Evolutionary conservation across 805 yeast species (phyloP), one percentile per base, ranked within the genome.

Genomic region (Myxozyma sirexii): DNA sequence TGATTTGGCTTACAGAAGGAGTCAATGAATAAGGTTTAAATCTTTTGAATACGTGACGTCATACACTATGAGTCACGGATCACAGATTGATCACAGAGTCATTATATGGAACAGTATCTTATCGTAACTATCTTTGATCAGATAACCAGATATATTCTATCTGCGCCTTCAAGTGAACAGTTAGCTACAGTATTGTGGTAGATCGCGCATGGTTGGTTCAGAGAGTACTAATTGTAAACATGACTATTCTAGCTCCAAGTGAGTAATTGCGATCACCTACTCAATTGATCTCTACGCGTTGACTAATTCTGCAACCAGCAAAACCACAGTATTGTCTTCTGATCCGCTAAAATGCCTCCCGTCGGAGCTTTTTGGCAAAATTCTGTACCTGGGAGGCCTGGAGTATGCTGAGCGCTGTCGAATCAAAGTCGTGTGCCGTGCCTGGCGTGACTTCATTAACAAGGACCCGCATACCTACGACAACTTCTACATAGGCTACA

Each of bases 331-430:
- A 15, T 15, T 31, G 21, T n/a, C 7, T n/a, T n/a, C 29, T 6
- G 55, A 51, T 27, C 55, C 55, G 12, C 29, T 42, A 12, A 17
- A 13, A 12, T 12, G 15, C 15, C 39, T 51, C 19, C 55, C 55
- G 15, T 15, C 55, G 15, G 55, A 51, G 31, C 13, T 51, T 6
- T 51, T 51, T 51, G 57, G 52, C 19, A 27, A 24, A 17, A 21
- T 54, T 19, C 38, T 46, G 47, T 54, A 37, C 15, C 45, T n/a
- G 39, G 55, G 47, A 5, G 55, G 39, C 19, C 15, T 51, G 7
- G 48, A 27, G n/a, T 51, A 51, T 42, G 21, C 37, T 2, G 57
- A 54, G 12, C 38, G 50, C 23, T 24, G 27, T n/a, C 19, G 31
- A 19, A 23, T 54, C 8, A 31, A 17, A 21, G 2, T 7, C 12